A percentile compares a stretch with the other conserved stretches of the same genome.
These are phyloP conservation scores for Scalesia atractyloides DNA, from an alignment of 129 eudicot genomes.

Conservation along the genomic window DNA sequence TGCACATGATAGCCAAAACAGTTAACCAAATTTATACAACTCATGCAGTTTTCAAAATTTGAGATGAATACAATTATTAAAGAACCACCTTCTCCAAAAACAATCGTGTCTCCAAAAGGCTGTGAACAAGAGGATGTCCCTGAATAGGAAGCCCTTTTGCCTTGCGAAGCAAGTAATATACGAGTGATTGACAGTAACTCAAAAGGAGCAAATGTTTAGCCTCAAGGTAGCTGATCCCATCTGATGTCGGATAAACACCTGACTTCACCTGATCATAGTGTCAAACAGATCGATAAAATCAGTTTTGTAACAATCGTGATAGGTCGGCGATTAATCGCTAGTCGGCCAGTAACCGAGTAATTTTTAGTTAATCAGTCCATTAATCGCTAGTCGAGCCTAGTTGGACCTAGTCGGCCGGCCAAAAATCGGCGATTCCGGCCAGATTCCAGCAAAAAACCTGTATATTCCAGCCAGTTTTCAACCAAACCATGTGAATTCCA, in stretches of 20 bases:
- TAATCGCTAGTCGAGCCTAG: too few species aligned
- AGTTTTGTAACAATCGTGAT: too few species aligned
- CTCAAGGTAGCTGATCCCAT: conserved; percentile 94
- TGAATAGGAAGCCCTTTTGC: conserved; percentile 84
- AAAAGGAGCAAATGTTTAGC: conserved; percentile 84
- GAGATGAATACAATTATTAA: neutral
- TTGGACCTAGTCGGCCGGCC: too few species aligned
- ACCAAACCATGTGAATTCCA: too few species aligned
- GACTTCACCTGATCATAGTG: conserved; percentile 62
- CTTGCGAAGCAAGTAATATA: conserved; percentile 82
- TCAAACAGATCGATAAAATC: neutral
- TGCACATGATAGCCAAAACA: conserved; percentile 25
- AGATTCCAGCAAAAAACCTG: too few species aligned
- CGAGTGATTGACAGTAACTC: conserved; percentile 87
- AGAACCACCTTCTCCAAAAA: conserved; percentile 74
- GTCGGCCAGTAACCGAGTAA: too few species aligned
- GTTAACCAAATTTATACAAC: conserved; percentile 12
- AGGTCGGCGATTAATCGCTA: too few species aligned
- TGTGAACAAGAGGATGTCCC: conserved; percentile 86
- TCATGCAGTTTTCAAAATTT: neutral
- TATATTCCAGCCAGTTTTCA: too few species aligned
- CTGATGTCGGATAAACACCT: conserved; percentile 60
- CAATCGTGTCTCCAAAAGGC: conserved; percentile 83
- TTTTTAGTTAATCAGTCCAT: too few species aligned
- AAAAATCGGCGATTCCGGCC: too few species aligned